Base-by-base conservation (phyloP, 139 green algal genomes). In the Chlamydomonas sphaeroides region DNA sequence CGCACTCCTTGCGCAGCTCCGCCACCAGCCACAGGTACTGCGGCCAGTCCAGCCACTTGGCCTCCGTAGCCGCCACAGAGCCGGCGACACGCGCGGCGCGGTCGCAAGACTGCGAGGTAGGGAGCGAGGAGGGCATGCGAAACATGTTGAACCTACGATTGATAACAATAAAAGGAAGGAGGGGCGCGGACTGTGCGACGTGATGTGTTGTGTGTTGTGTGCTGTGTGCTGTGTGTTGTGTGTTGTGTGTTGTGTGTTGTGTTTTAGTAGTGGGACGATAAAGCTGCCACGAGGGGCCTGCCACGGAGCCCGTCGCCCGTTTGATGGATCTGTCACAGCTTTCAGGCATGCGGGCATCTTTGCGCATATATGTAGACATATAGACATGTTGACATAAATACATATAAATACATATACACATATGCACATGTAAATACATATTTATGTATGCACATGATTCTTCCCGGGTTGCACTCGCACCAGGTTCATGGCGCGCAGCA, bases 1-100 rank as follows among this genome's bases (percentile, higher is more conserved):
- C 89, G 70, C 53, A 92, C 81, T 71, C 85, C 75, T 35, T 80
- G 7, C 59, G 70, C 65, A 94, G 84, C 72, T 87, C 78, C 45
- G 78, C 2, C 51, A 92, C 86, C 10, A 91, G 23, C 17, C n/a
- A 35, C 32, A 95, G 80, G 84, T 90, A 96, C 65, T 94, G 66
- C 1, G 80, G 71, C 93, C 93, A 96, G 30, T 91, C 80, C 45
- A 96, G 78, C 93, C 93, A 96, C 83, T 95, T 96, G 35, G 77
- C 33, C 23, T 39, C 45, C 65, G 89, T 87, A 59, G 93, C 89
- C 62, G 39, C 38, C 36, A 70, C 26, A 14, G 62, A 39, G 17
- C 39, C 57, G 30, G 49, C 17, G 25, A 76, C 56, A 28, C 56
- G 56, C 25, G 56, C 6, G 56, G 23, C 18, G 23, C 25, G 23